These are phyloP conservation scores for Pichia cactophila DNA, from an alignment of 1,139 yeast species.

Conservation along the genomic window DNA sequence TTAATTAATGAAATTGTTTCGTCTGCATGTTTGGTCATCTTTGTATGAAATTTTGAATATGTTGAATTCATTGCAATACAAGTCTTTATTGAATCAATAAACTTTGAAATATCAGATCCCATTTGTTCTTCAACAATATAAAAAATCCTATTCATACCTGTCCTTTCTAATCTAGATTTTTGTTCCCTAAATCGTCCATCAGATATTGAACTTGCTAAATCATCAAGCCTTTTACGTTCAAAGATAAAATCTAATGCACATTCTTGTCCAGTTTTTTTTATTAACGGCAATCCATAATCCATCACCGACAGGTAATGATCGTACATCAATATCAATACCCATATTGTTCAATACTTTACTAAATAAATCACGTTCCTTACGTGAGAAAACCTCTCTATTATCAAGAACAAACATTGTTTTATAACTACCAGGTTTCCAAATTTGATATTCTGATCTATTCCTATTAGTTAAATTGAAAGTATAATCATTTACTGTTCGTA, in stretches of 20 bases:
- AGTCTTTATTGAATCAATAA: slow-evolving; percentile 65
- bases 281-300: slow-evolving; percentile 81
- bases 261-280: slow-evolving; percentile 44
- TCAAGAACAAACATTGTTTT: slow-evolving; percentile 64
- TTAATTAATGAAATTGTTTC: slow-evolving; percentile 65
- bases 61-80: slow-evolving; percentile 69
- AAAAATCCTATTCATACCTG: slow-evolving; percentile 60
- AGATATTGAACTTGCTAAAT: slow-evolving; percentile 68
- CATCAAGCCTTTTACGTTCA: slow-evolving; percentile 86
- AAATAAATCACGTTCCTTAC: slow-evolving; percentile 58
- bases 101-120: slow-evolving; percentile 36
- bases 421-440: slow-evolving; percentile 50
- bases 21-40: slow-evolving; percentile 63
- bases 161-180: slow-evolving; percentile 61
- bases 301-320: slow-evolving; percentile 76
- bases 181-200: slow-evolving; percentile 90
- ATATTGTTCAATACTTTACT: slow-evolving; percentile 42
- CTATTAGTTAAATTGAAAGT: background rate
- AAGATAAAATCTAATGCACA: slow-evolving; percentile 73
- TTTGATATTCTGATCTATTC: slow-evolving; percentile 23
- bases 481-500: background rate
- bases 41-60: slow-evolving; percentile 57
- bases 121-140: slow-evolving; percentile 80
- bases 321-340: slow-evolving; percentile 46
- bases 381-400: slow-evolving; percentile 68